phyloP scores from a whole-genome alignment of 139 green algal species.

The Mesotaenium endlicherianum region DNA sequence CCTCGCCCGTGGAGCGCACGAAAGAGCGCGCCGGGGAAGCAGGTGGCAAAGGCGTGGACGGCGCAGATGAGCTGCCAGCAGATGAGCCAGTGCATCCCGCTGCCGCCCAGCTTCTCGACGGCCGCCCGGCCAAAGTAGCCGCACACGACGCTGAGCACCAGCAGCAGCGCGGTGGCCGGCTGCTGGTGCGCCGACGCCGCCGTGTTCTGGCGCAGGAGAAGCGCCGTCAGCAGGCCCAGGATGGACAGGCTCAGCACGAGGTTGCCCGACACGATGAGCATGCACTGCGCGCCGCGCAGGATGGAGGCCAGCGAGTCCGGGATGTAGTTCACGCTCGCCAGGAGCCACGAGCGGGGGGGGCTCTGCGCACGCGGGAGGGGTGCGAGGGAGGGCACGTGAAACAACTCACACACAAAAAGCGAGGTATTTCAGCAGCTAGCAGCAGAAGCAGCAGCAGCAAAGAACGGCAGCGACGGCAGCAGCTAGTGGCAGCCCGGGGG shows the following conservation, averaged over 20 bases:
- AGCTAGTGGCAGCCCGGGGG: neutral
- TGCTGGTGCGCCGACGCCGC: neutral
- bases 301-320: no score
- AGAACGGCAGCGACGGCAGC: no score
- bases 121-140: conserved; percentile 5
- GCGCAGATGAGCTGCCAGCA: conserved; percentile 5
- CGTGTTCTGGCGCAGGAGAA: conserved; percentile 8
- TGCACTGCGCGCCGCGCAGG: neutral
- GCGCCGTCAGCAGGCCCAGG: neutral
- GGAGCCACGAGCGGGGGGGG: no score
- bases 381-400: no score
- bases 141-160: neutral
- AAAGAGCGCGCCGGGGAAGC: neutral
- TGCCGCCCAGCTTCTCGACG: neutral
- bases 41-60: neutral
- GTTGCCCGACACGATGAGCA: neutral
- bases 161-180: neutral
- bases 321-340: no score
- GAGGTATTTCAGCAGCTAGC: no score
- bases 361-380: no score
- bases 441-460: no score
- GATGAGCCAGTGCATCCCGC: neutral
- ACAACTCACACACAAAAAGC: no score
- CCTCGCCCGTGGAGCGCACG: neutral
- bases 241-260: neutral